Evolutionary conservation across 371 early-diverging fungal genomes (phyloP).

Genomic region (Dichotomocladium elegans): DNA sequence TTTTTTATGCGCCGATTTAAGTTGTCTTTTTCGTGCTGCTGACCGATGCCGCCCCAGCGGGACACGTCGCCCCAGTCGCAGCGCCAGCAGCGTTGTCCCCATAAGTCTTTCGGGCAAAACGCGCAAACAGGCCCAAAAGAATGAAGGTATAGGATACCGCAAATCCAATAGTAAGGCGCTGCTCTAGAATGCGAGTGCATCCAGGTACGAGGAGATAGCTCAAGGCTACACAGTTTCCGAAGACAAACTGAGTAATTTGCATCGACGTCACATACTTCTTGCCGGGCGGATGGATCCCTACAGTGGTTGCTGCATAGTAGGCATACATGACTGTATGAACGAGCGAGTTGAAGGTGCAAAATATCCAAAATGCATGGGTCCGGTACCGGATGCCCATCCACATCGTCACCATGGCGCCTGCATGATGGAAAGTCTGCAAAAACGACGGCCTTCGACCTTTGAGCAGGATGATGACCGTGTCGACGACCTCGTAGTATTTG

Average conservation of each 20-base stretch:
- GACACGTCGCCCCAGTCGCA: too few species aligned
- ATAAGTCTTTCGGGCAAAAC: conserved; percentile 71
- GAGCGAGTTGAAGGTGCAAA: conserved; percentile 83
- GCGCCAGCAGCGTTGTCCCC: too few species aligned
- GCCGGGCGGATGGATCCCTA: conserved; percentile 75
- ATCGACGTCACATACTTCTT: conserved; percentile 79
- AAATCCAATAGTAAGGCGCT: conserved; percentile 60
- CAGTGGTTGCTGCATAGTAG: conserved; percentile 76
- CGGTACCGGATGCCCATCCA: conserved; percentile 69
- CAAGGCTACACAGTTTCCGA: conserved; percentile 67
- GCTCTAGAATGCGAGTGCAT: conserved; percentile 59
- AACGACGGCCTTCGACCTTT: conserved; percentile 78
- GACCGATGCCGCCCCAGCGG: too few species aligned
- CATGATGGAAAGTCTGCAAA: conserved; percentile 86
- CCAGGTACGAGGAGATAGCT: conserved; percentile 64
- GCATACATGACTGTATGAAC: conserved; percentile 89
- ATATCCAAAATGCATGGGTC: conserved; percentile 80
- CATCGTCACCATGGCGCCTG: conserved; percentile 85
- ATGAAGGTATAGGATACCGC: conserved; percentile 77
- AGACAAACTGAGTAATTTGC: conserved; percentile 85
- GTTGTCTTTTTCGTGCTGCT: too few species aligned
- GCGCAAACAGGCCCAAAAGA: conserved; percentile 71
- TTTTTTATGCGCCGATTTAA: too few species aligned
- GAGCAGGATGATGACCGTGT: conserved; percentile 78
- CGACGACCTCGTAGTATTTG: conserved; percentile 86